Percentiles rank a stretch among this genome's conserved stretches.
phyloP scores from a whole-genome alignment of 225 moss, liverwort and hornwort species.

The Polytrichum formosum region DNA sequence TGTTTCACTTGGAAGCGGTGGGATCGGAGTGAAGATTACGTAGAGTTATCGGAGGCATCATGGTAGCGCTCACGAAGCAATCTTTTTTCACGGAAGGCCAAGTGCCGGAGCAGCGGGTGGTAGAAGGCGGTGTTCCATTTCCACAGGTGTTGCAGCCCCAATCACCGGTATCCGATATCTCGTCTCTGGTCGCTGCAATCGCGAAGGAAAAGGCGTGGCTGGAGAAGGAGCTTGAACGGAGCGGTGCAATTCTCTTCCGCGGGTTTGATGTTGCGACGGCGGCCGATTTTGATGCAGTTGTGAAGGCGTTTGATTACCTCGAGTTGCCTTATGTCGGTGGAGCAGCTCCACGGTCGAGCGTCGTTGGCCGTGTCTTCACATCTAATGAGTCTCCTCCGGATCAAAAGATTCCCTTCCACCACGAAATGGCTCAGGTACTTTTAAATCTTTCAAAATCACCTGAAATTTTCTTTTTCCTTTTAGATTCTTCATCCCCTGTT shows the following conservation, averaged over 20 bases:
- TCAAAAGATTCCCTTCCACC: constrained; percentile 94
- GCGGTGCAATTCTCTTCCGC: constrained; percentile 72
- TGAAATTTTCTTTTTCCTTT: not conserved
- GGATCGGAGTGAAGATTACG: no score
- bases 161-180: constrained; percentile 24
- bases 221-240: constrained; percentile 56
- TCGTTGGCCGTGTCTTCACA: constrained; percentile 90
- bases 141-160: constrained; percentile 72
- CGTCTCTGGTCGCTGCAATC: constrained; percentile 52
- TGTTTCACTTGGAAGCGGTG: no score
- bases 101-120: constrained; percentile 66
- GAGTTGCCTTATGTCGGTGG: constrained; percentile 97
- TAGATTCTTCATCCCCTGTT: no score
- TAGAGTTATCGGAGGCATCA: constrained; percentile 1
- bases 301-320: constrained; percentile 77
- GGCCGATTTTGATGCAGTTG: constrained; percentile 76
- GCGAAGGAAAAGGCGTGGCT: constrained; percentile 63
- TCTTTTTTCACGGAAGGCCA: constrained; percentile 39
- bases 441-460: not conserved
- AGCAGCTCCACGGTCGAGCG: constrained; percentile 90
- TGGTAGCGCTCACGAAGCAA: constrained; percentile 32
- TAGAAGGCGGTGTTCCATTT: constrained; percentile 60
- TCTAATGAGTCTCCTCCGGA: constrained; percentile 98
- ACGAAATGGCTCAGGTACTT: constrained; percentile 94
- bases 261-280: constrained; percentile 75